Conservation (phyloP, 2,329 filamentous ascomycete species). For the Raffaelea ambrosiae region DNA sequence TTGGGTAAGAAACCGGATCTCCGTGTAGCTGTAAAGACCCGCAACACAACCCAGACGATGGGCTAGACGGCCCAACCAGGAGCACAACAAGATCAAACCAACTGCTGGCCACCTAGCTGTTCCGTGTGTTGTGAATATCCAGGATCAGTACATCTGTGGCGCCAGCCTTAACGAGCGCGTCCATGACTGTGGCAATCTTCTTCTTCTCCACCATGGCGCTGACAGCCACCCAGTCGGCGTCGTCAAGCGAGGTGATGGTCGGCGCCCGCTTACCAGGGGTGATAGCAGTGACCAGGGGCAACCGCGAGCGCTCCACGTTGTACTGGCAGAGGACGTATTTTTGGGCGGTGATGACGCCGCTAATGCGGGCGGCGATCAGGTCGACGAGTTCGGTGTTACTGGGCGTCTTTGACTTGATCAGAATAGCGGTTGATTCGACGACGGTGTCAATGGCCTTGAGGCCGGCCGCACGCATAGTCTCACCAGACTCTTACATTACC, state of each 20-base stretch:
- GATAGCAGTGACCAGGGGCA: constrained; percentile 62
- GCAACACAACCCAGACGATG: too few relatives aligned
- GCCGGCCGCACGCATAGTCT: constrained; percentile 95
- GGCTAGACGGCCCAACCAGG: too few relatives aligned
- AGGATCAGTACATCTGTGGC: constrained; percentile 80
- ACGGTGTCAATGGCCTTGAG: constrained; percentile 93
- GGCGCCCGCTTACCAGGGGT: constrained; percentile 92
- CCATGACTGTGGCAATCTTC: constrained; percentile 78
- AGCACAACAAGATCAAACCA: too few relatives aligned
- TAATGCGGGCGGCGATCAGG: constrained; percentile 77
- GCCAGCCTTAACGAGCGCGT: constrained; percentile 65
- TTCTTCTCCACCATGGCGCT: constrained; percentile 89
- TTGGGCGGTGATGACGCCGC: constrained; percentile 91
- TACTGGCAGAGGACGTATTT: constrained; percentile 93
- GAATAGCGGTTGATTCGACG: constrained; percentile 74
- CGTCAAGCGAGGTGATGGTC: constrained; percentile 82
- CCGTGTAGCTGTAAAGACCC: too few relatives aligned
- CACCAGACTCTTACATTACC: constrained; percentile 72
- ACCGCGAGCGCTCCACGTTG: constrained; percentile 68
- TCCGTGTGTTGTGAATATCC: constrained; percentile 65
- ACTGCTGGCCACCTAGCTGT: constrained; percentile 9
- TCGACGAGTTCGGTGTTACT: constrained; percentile 74
- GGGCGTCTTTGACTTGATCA: constrained; percentile 83
- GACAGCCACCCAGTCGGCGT: constrained; percentile 89
- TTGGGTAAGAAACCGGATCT: too few relatives aligned